These are phyloP conservation scores for Coemansia umbellata DNA, from an alignment of 192 early-diverging fungal species.

Conservation along the genomic window DNA sequence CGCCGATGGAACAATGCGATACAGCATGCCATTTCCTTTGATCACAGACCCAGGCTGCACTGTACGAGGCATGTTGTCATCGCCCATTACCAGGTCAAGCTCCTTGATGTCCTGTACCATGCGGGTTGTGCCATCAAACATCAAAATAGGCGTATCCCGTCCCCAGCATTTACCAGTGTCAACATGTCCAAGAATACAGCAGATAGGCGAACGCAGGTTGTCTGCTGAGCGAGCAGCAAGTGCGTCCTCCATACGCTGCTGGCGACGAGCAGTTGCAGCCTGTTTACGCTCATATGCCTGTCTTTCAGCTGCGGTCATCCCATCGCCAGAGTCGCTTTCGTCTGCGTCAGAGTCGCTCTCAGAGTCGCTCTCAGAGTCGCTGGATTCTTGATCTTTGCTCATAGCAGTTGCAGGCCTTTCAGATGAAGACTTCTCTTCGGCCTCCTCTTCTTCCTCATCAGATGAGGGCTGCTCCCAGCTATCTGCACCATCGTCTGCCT, in stretches of 20 bases:
- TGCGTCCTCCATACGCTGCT: conserved; percentile 68
- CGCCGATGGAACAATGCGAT: conserved; percentile 39
- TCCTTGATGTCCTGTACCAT: conserved; percentile 44
- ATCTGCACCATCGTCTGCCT: not conserved
- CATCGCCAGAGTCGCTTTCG: conserved; percentile 56
- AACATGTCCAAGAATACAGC: conserved; percentile 98
- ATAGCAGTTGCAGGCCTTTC: conserved; percentile 17
- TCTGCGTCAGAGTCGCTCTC: conserved; percentile 50
- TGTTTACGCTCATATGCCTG: conserved; percentile 66
- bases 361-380: conserved; percentile 21
- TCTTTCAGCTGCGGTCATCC: conserved; percentile 60
- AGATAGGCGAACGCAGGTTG: conserved; percentile 94
- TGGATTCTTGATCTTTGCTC: conserved; percentile 58
- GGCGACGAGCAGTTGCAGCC: conserved; percentile 72
- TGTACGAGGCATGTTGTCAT: conserved; percentile 47
- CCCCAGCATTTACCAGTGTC: conserved; percentile 78
- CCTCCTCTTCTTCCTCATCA: conserved; percentile 50
- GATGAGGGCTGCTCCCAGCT: conserved; percentile 48
- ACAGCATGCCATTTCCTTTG: conserved; percentile 45
- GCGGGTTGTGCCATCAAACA: conserved; percentile 44
- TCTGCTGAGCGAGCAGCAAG: conserved; percentile 81
- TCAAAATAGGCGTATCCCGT: conserved; percentile 48
- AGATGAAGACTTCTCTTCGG: not conserved
- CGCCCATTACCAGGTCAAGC: conserved; percentile 50
- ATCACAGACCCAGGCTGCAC: conserved; percentile 47